Percentiles rank a stretch among this genome's conserved stretches.
Evolutionary conservation across 139 green algal genomes (phyloP).

Genomic region (Astrephomene gubernaculifera): DNA sequence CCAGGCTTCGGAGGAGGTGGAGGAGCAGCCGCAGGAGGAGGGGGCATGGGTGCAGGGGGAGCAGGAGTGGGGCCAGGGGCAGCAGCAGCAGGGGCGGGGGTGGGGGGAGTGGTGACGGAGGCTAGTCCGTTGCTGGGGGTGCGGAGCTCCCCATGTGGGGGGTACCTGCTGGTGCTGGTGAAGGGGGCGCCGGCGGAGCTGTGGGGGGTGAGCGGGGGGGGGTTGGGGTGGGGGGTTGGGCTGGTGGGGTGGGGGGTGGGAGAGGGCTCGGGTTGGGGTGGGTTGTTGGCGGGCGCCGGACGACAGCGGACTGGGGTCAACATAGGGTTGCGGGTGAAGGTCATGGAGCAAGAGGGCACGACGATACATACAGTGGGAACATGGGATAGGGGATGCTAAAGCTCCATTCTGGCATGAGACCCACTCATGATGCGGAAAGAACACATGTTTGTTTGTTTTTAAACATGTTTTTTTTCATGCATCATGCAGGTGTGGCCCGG

Average conservation of each 20-base stretch:
- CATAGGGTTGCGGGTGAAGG: background rate
- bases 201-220: constrained; percentile 67
- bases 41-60: background rate
- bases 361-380: background rate
- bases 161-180: constrained; percentile 79
- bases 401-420: background rate
- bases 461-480: background rate
- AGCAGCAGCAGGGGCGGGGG: background rate
- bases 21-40: background rate
- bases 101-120: constrained; percentile 57
- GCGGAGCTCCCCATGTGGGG: constrained; percentile 70
- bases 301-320: background rate
- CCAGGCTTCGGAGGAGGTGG: background rate
- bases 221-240: background rate
- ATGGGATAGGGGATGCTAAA: background rate
- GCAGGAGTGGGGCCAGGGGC: background rate
- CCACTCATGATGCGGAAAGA: background rate
- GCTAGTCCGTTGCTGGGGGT: constrained; percentile 68
- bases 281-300: background rate
- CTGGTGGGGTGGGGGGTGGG: constrained; percentile 67
- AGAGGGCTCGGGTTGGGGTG: background rate
- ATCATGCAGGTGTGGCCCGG: constrained; percentile 43
- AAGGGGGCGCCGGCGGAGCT: constrained; percentile 81
- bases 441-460: background rate
- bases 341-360: background rate